These are phyloP conservation scores for Colletotrichum siamense DNA, from an alignment of 2,329 filamentous ascomycete genomes.

Conservation along the genomic window DNA sequence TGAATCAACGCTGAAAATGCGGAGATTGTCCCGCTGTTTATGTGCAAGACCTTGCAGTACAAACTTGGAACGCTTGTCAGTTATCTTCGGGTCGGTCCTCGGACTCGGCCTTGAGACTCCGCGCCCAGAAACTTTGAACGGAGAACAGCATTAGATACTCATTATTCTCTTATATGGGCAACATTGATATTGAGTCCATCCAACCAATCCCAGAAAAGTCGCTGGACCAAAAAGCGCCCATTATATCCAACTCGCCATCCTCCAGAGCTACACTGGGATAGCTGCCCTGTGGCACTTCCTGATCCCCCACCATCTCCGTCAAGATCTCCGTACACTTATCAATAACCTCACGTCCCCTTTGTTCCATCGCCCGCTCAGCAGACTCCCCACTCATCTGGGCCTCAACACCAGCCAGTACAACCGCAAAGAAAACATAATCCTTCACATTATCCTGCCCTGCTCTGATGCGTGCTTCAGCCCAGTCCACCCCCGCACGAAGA, in stretches of 20 bases:
- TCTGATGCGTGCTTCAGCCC: conserved; percentile 37
- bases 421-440: conserved; percentile 29
- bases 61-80: rapidly evolving
- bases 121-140: background rate
- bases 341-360: background rate
- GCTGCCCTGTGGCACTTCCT: background rate
- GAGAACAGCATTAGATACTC: background rate
- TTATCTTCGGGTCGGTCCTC: background rate
- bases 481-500: conserved; percentile 31
- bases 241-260: background rate
- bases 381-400: background rate
- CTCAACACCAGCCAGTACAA: background rate
- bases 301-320: background rate
- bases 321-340: background rate
- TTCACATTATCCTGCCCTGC: conserved; percentile 50
- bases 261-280: background rate
- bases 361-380: background rate
- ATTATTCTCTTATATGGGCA: background rate
- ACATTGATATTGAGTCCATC: background rate
- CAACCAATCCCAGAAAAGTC: background rate
- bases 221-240: background rate
- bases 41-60: background rate
- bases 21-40: background rate
- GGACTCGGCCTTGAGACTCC: background rate
- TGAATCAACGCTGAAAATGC: rapidly evolving